A percentile compares a stretch with the other conserved stretches of the same genome.
Conservation (phyloP, 2,329 filamentous ascomycete species). For the Rutstroemia sp. region DNA sequence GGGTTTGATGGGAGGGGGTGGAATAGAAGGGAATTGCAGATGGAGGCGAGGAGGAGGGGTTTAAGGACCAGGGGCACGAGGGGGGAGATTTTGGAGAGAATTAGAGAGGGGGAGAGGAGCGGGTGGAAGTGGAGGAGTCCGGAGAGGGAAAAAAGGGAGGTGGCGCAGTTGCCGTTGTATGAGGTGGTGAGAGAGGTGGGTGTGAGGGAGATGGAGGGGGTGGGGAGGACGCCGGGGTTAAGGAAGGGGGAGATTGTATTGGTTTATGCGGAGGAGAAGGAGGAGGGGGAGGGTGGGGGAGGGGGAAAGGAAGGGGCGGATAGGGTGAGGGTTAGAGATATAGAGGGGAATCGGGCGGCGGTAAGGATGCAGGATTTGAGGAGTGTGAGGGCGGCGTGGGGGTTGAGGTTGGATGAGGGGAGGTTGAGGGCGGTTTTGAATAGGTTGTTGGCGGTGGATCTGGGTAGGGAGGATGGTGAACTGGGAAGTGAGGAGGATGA, state of each 20-base stretch:
- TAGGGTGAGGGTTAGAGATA: neutral
- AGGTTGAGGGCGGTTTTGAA: neutral
- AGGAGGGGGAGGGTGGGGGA: too few species aligned
- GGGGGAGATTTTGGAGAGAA: neutral
- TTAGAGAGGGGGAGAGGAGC: neutral
- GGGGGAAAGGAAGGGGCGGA: neutral
- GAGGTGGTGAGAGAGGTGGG: neutral
- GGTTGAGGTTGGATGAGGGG: constrained; percentile 1
- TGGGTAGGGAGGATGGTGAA: neutral
- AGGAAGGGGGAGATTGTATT: too few species aligned
- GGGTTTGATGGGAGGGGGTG: neutral
- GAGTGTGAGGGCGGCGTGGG: neutral
- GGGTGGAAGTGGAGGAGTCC: neutral
- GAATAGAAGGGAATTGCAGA: neutral
- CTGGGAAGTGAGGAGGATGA: neutral
- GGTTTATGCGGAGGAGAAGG: too few species aligned
- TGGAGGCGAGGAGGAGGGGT: neutral
- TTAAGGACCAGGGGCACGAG: neutral
- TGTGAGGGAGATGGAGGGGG: too few species aligned
- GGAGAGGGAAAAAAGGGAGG: neutral
- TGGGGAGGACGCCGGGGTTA: too few species aligned
- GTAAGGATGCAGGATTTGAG: neutral
- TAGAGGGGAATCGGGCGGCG: neutral
- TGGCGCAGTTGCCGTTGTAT: neutral
- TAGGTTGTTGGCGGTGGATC: neutral